Base-by-base conservation (phyloP, 805 yeast species). In the Starmerella cellae region DNA sequence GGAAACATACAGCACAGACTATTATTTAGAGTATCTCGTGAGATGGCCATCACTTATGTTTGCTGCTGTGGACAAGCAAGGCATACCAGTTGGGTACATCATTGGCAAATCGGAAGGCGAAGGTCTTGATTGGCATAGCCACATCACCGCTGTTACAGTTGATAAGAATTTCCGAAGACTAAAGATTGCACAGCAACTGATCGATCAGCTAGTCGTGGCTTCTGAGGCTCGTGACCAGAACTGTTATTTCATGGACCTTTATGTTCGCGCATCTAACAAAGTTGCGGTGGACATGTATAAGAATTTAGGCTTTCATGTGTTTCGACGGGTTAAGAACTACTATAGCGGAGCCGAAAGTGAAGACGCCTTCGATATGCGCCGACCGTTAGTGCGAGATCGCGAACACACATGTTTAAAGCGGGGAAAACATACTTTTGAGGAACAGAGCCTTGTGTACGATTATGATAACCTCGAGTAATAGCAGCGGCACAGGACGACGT, bases 61-160 rank as follows among this genome's bases (percentile, higher is more conserved):
- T 71, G 80, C 84, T 57, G 31, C 39, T 23, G 74, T 87, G 10
- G 64, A 63, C 2, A 43, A 49, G 29, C 56, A 57, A 8, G 42
- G 26, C 19, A 20, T 35, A 17, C 55, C 65, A 13, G 61, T 66
- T 0, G 67, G 70, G 5, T 60, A 61, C 46, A 59, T 91, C 94
- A 75, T 91, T 75, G 97, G 93, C n/a, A 91, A 91, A 60, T 78
- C 94, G 1, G 98, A 91, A 59, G 98, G 98, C 0, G 67, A 67
- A 29, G 74, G 70, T 4, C 74, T 70, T 37, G 91, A 85, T 46
- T 88, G 96, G 95, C 99, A 91, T 57, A 75, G 94, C 1, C 99
- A 91, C 60, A 85, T 91, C 38, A 84, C 97, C 0, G 97, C 98
- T 0, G 95, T 91, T 3, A 85, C 97, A 0, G 80, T 91, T 1